Evolutionary conservation across 768 basidiomycete genomes (phyloP), one percentile per base, ranked within the genome.

Genomic region (Myochromella boudieri): DNA sequence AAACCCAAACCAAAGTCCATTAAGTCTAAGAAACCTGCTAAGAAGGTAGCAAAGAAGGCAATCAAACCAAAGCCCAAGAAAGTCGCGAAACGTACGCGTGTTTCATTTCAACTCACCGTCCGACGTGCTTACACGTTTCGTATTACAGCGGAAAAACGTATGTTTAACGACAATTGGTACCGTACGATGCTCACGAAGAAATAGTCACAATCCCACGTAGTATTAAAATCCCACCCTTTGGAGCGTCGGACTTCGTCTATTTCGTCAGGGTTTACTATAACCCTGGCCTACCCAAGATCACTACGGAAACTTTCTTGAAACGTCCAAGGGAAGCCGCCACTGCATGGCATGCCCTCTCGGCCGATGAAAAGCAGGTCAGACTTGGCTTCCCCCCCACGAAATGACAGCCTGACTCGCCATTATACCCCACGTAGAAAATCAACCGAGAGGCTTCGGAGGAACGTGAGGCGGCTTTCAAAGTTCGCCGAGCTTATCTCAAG

Each of bases 341-440:
- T 27, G 42, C 48, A 3, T 75, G 73, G 74, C 58, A 37, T 0
- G 48, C 37, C 3, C 49, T 72, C n/a, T 49, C 69, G 4, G 56
- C 54, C 9, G 53, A 44, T 3, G 66, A 75, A 46, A 74, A 65
- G 42, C 55, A 71, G 54, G 73, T 71, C 26, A 18, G 60, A 44
- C 18, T 46, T 10, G 3, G 42, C 14, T 10, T 17, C 4, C 17
- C 8, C n/a, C 22, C 7, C 5, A n/a, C 6, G n/a, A 34, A 34
- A 34, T 34, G 14, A 31, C 8, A 31, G 8, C 8, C 29, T 20
- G 21, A 20, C 22, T 37, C 40, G 38, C 15, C 17, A 18, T 26
- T n/a, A 22, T 54, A 44, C 43, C 57, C 22, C 69, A 55, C 26
- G 42, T 52, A 33, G 62, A 67, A 24, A 57, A 55, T 21, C 27